Percentiles rank a stretch among this genome's conserved stretches.
These are phyloP conservation scores for Circinella minor DNA, from an alignment of 371 early-diverging fungal species.

Conservation along the genomic window DNA sequence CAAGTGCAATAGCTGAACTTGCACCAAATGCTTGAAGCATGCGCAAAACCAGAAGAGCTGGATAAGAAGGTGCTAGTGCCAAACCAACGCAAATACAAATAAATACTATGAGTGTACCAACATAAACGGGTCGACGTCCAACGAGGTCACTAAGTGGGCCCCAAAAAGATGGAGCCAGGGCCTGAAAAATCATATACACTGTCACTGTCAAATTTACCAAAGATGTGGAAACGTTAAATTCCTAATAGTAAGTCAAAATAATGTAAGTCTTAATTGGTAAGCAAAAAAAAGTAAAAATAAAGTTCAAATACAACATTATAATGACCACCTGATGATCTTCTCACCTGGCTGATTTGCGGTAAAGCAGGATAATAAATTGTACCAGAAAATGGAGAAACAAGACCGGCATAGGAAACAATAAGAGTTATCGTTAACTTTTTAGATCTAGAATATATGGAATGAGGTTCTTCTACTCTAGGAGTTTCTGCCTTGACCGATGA, in stretches of 20 bases:
- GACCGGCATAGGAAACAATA: constrained; percentile 27
- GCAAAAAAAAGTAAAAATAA: too few species aligned
- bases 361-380: constrained; percentile 33
- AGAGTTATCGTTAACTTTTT: constrained; percentile 14
- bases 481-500: too few species aligned
- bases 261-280: too few species aligned
- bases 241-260: constrained; percentile 3
- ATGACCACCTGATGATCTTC: too few species aligned
- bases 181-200: constrained; percentile 30
- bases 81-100: constrained; percentile 60
- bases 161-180: constrained; percentile 29
- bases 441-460: constrained; percentile 16
- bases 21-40: constrained; percentile 65
- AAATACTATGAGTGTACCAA: constrained; percentile 55
- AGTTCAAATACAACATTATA: not conserved
- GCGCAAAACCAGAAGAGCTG: constrained; percentile 57
- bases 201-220: constrained; percentile 27
- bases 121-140: constrained; percentile 38
- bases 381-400: constrained; percentile 29
- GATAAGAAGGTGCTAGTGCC: constrained; percentile 50
- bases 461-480: not conserved
- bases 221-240: constrained; percentile 14
- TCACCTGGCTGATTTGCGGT: constrained; percentile 22
- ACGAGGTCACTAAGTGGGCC: constrained; percentile 28
- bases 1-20: constrained; percentile 64